These are phyloP conservation scores for Haematococcus lacustris DNA, from an alignment of 139 green algal genomes.

Conservation along the genomic window DNA sequence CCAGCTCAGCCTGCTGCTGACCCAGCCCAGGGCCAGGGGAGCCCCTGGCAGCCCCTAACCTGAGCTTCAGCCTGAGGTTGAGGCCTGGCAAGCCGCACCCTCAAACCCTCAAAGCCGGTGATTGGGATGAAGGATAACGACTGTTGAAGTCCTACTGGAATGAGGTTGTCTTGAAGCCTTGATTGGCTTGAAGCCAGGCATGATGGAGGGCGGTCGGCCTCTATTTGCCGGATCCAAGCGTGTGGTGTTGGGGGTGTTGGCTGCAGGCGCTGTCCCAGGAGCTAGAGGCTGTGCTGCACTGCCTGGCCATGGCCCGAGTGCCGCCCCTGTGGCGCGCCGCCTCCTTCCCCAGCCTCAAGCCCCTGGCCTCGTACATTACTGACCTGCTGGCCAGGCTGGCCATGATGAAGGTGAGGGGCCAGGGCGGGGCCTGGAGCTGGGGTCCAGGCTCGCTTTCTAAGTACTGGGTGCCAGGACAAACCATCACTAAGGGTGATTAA, in stretches of 20 bases:
- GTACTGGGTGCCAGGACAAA: not conserved
- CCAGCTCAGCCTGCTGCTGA: no score
- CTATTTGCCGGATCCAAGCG: no score
- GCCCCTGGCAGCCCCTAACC: no score
- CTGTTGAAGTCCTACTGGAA: not conserved
- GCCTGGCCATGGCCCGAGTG: slow-evolving; percentile 45
- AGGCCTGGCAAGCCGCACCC: no score
- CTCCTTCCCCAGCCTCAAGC: slow-evolving; percentile 17
- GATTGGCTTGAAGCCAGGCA: not conserved
- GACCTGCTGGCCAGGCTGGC: slow-evolving; percentile 38
- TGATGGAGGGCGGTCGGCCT: no score
- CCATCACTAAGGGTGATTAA: not conserved
- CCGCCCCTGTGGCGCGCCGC: slow-evolving; percentile 51
- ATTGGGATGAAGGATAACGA: not conserved
- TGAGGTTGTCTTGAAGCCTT: not conserved
- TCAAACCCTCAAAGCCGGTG: no score
- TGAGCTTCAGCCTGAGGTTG: no score
- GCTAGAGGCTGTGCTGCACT: slow-evolving; percentile 43
- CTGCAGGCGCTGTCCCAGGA: slow-evolving; percentile 51
- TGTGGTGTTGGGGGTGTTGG: not conserved
- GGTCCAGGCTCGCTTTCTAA: not conserved
- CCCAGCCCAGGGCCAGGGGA: no score
- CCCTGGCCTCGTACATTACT: slow-evolving; percentile 30
- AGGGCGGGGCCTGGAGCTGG: not conserved
- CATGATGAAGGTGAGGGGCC: slow-evolving; percentile 31